Percentiles rank a stretch among this genome's conserved stretches.
Evolutionary conservation across 805 yeast genomes (phyloP).

Genomic region (Ogataea methylovora): DNA sequence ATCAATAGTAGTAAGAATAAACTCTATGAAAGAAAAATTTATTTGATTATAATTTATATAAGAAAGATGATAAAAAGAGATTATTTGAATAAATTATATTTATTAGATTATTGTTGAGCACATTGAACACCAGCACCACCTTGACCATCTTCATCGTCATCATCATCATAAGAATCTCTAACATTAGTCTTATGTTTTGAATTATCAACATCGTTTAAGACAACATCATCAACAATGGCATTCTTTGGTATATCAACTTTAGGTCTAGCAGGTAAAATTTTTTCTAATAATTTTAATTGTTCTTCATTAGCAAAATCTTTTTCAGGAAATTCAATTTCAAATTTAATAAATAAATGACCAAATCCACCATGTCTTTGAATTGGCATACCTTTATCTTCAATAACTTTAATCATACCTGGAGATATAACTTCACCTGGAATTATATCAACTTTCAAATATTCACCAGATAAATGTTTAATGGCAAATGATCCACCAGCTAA

Average conservation of each 20-base stretch:
- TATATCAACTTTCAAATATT: slow-evolving; percentile 74
- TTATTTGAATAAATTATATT: not conserved
- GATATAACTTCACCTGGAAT: slow-evolving; percentile 90
- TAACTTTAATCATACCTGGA: slow-evolving; percentile 74
- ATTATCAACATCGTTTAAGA: slow-evolving; percentile 20
- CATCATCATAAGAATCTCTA: slow-evolving; percentile 44
- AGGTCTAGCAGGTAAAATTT: slow-evolving; percentile 72
- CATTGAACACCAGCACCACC: slow-evolving; percentile 78
- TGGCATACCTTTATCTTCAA: slow-evolving; percentile 98
- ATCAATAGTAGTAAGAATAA: too few species aligned
- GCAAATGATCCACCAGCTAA: slow-evolving; percentile 93
- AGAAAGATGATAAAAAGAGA: not conserved
- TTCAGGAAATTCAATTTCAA: slow-evolving; percentile 83
- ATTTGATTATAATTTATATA: not conserved
- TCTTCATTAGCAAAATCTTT: slow-evolving; percentile 69
- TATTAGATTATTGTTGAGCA: slow-evolving; percentile 67
- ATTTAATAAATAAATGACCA: slow-evolving; percentile 84
- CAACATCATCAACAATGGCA: slow-evolving; percentile 68
- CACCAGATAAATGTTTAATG: slow-evolving; percentile 86
- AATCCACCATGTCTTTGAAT: slow-evolving; percentile 76
- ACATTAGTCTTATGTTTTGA: slow-evolving; percentile 22
- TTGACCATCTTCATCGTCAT: slow-evolving; percentile 45
- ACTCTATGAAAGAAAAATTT: too few species aligned
- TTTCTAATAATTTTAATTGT: slow-evolving; percentile 63
- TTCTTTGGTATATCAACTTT: slow-evolving; percentile 54